Evolutionary conservation across 441 rosid genomes (phyloP), one percentile per base, ranked within the genome.

Genomic region (Raphanus hybrid): DNA sequence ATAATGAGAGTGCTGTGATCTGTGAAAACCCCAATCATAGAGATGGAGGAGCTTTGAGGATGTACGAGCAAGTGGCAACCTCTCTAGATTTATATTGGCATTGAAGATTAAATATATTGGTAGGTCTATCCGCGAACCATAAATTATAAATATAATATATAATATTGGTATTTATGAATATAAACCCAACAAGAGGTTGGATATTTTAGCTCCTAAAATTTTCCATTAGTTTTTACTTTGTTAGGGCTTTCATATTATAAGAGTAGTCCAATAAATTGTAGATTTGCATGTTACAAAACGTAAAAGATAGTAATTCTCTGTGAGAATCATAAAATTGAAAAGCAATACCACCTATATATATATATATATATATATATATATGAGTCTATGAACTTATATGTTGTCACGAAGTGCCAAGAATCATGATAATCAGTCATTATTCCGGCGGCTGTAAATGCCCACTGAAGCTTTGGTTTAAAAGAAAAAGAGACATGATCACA

Each of bases 41-140:
- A 74, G 72, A 74, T 69, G 78, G 72, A 57, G 71, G 71, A 74
- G 73, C 71, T 79, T 73, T 52, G 70, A 73, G 73, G 59, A 34
- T 69, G 75, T 79, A 79, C 67, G 71, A 69, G 75, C 78, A 57
- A 74, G 75, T 62, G 71, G 71, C 71, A n/a, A 20, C 62, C 62
- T 74, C 75, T 74, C 75, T 62, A 63, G 48, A 74, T 69, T 74
- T 32, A 74, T 79, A 52, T 69, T 69, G 7, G 75, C 75, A 79
- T 79, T 79, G 5, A 79, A 69, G 64, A 45, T 74, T 69, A 55
- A 10, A 45, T 74, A 69, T 69, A 34, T 18, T 62, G 82, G 75
- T 79, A 79, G 82, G 75, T 79, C 75, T 74, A 74, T 74, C 82
- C 58, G 82, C 75, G 68, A 74, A 79, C 82, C 71, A 79, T 69